phyloP scores from a whole-genome alignment of 768 basidiomycete genomes.

The Sarcodon aspratus region DNA sequence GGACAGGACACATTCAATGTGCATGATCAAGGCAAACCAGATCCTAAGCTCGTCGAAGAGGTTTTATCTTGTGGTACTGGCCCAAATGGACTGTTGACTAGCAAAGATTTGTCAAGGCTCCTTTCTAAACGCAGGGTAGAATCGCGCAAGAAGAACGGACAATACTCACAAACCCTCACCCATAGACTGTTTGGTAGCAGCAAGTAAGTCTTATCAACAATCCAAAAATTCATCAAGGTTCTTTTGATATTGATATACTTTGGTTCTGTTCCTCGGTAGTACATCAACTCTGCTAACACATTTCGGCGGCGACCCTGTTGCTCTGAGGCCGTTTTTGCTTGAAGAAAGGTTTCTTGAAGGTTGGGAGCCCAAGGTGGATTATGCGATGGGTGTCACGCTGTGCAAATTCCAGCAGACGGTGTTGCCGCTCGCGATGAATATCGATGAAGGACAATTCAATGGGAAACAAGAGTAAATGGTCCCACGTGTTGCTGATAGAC shows the following conservation, averaged over 20 bases:
- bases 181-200: conserved; percentile 58
- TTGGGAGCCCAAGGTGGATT: conserved; percentile 55
- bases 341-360: conserved; percentile 64
- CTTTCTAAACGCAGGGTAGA: conserved; percentile 53
- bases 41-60: conserved; percentile 35
- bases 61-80: conserved; percentile 50
- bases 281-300: conserved; percentile 51
- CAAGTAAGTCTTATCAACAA: conserved; percentile 35
- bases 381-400: conserved; percentile 50
- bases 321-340: conserved; percentile 41
- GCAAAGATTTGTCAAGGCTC: conserved; percentile 44
- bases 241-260: background rate
- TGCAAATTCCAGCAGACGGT: conserved; percentile 34
- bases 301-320: conserved; percentile 54
- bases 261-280: conserved; percentile 19
- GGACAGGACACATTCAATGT: conserved; percentile 39
- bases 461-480: background rate
- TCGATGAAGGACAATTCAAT: conserved; percentile 14
- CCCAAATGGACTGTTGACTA: conserved; percentile 35
- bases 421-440: conserved; percentile 17
- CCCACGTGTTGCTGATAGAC: too few relatives aligned
- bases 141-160: conserved; percentile 37
- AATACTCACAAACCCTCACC: conserved; percentile 34
- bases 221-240: background rate
- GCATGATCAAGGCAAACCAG: conserved; percentile 44